phyloP scores from a whole-genome alignment of 176 grass and related monocot species.

The Rhynchospora pubera region DNA sequence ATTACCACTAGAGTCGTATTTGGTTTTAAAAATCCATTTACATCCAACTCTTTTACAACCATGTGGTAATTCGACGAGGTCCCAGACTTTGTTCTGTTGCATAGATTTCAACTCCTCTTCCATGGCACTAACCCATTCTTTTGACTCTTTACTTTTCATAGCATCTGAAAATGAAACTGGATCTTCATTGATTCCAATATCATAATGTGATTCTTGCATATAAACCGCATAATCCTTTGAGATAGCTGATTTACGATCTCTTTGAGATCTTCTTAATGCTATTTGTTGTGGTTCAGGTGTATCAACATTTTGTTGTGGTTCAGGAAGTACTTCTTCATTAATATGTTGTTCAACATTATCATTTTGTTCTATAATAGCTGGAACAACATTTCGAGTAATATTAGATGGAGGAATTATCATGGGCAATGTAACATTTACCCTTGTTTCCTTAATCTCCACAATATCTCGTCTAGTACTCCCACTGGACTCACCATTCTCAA shows the following conservation, averaged over 20 bases:
- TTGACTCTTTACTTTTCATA: not conserved
- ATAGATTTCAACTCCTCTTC: conserved; percentile 8
- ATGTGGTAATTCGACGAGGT: not conserved
- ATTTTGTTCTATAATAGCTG: too few relatives aligned
- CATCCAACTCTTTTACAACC: not conserved
- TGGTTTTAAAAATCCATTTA: conserved; percentile 2
- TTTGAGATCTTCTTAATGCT: not conserved
- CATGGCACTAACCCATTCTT: not conserved
- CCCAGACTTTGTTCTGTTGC: conserved; percentile 1
- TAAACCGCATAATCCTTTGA: conserved; percentile 11
- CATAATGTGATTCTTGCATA: not conserved
- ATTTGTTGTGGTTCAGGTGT: too few relatives aligned
- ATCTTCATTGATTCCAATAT: conserved; percentile 11
- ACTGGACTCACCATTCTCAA: not conserved
- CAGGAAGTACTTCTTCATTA: too few relatives aligned
- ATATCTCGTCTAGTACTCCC: not conserved
- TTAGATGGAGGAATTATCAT: too few relatives aligned
- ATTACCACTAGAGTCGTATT: not conserved
- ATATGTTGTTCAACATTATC: too few relatives aligned
- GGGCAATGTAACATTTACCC: too few relatives aligned
- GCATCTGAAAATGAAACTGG: conserved; percentile 9
- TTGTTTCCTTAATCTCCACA: not conserved
- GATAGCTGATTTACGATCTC: not conserved
- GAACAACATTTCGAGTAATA: too few relatives aligned
- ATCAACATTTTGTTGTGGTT: too few relatives aligned